Evolutionary conservation across 306 rosid genomes (phyloP).

Genomic region (Castanopsis chinensis): DNA sequence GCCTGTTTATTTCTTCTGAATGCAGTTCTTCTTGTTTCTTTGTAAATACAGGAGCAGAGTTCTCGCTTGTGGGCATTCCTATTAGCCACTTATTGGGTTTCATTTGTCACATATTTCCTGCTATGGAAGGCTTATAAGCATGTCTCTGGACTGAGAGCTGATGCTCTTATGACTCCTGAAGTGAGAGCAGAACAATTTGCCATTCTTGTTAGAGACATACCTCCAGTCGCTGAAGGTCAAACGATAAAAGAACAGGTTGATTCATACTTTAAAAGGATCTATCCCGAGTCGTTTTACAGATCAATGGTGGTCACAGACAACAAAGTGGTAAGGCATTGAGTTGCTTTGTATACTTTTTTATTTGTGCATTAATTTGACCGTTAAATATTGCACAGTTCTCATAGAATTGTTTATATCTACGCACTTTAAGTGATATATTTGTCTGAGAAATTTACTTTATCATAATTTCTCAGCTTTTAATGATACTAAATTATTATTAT

Average conservation of each 20-base stretch:
- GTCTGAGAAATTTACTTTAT: not conserved
- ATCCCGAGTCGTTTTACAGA: constrained; percentile 76
- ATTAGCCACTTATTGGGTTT: constrained; percentile 67
- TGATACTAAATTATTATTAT: not conserved
- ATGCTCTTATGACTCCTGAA: constrained; percentile 64
- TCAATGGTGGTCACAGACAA: constrained; percentile 81
- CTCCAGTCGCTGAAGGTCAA: constrained; percentile 53
- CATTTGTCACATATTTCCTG: constrained; percentile 63
- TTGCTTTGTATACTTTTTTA: not conserved
- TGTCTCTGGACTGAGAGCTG: constrained; percentile 53
- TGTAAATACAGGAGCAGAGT: constrained; percentile 46
- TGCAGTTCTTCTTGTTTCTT: not conserved
- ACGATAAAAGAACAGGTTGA: constrained; percentile 80
- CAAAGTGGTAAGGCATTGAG: constrained; percentile 48
- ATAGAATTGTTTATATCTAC: not conserved
- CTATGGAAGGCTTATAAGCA: constrained; percentile 87
- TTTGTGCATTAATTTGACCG: not conserved
- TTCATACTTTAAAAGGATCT: constrained; percentile 55
- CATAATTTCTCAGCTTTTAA: not conserved
- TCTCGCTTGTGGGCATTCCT: constrained; percentile 81
- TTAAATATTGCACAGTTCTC: not conserved
- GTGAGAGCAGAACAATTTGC: constrained; percentile 72
- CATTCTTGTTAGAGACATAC: constrained; percentile 86
- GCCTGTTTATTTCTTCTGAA: constrained; percentile 13
- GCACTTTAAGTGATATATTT: not conserved